Conservation (phyloP, 192 early-diverging fungal genomes). For the Coemansia sp. region DNA sequence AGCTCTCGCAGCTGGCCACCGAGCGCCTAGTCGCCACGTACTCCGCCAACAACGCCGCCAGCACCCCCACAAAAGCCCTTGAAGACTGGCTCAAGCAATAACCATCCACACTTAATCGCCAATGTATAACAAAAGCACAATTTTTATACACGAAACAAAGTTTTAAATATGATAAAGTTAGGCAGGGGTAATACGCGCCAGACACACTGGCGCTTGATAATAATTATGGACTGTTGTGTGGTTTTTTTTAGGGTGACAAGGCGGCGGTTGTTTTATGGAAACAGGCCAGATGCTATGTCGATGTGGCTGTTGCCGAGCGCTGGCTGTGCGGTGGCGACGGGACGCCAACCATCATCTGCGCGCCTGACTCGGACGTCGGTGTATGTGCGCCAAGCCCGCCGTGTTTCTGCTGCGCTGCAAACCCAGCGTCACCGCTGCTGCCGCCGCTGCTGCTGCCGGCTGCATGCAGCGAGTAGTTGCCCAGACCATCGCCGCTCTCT, state of each 20-base stretch:
- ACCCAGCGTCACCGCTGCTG: too few relatives aligned
- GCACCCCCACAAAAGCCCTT: slow-evolving; percentile 16
- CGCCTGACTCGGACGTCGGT: background rate
- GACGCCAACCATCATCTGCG: slow-evolving; percentile 28
- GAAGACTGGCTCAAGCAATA: slow-evolving; percentile 38
- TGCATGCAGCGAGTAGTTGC: slow-evolving; percentile 43
- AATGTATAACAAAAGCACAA: too few relatives aligned
- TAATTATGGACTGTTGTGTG: too few relatives aligned
- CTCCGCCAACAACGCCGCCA: slow-evolving; percentile 6
- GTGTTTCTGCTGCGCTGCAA: background rate
- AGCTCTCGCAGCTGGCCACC: slow-evolving; percentile 43
- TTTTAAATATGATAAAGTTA: too few relatives aligned
- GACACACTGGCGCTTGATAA: too few relatives aligned
- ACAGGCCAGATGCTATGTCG: too few relatives aligned
- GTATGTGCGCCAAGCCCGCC: background rate
- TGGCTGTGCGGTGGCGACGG: slow-evolving; percentile 31
- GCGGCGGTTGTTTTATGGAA: too few relatives aligned
- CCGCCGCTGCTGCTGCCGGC: background rate
- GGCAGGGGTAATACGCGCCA: too few relatives aligned
- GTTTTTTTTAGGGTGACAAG: too few relatives aligned
- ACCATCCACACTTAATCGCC: too few relatives aligned
- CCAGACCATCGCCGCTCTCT: slow-evolving; percentile 15
- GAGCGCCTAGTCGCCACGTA: slow-evolving; percentile 38
- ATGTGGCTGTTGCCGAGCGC: slow-evolving; percentile 17
- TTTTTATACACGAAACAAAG: too few relatives aligned